Evolutionary conservation across 2,329 filamentous ascomycete species (phyloP), one percentile per base, ranked within the genome.

Genomic region (Neonectria faginata): DNA sequence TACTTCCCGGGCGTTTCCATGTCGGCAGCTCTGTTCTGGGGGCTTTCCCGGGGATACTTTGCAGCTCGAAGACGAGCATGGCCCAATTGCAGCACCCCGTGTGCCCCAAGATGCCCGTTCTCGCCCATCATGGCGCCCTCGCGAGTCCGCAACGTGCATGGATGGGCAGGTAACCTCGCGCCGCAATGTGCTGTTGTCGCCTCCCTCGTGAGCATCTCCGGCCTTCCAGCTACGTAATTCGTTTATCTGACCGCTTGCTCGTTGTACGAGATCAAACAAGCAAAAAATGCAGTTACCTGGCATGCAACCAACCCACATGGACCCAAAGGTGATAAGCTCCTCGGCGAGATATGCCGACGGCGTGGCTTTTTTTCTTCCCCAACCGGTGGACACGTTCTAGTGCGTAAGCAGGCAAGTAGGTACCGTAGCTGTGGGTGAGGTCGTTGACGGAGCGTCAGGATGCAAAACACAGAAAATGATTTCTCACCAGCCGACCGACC

Each of bases 241-340:
- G 42, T 71, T 60, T 62, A 68, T 68, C 67, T 65, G 71, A 73
- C 71, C 67, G 67, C 67, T 70, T 62, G 42, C 57, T 50, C 45
- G 29, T 56, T 67, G 51, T 41, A 52, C 54, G 20, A 60, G 48
- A 60, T 60, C 27, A 52, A 52, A 48, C 47, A 53, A 57, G 57
- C 57, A 33, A 31, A 39, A 39, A 56, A n/a, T 22, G 22, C 36
- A 39, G 57, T 22, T 63, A 33, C 52, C 59, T 62, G 59, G 14
- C 27, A 45, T 54, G 18, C 47, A 64, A 29, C 59, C 36, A 64
- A 29, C 60, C 36, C 45, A 41, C 59, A 63, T 60, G 52, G 60
- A 47, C 45, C 50, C 39, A 18, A 27, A 41, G 29, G 36, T 52
- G 50, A 47, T 61, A 36, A 50, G n/a, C 55, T 45, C 55, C 22